Evolutionary conservation across 148 eudicot species (phyloP).

Genomic region (Vaccinium vitisidaea): DNA sequence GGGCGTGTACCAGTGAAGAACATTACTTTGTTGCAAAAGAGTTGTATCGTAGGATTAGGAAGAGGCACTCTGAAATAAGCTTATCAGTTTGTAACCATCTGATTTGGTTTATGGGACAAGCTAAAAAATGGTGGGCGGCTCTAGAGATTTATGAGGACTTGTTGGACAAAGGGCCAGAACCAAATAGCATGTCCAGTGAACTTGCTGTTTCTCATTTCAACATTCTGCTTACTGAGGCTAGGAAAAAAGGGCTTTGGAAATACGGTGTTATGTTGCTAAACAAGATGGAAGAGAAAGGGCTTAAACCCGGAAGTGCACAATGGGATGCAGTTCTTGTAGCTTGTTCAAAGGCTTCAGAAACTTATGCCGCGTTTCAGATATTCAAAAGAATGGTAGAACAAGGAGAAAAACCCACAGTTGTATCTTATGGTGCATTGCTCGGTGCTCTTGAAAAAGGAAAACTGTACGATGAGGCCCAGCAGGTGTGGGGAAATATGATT

Average conservation of each 20-base stretch:
- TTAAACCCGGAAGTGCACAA: conserved; percentile 73
- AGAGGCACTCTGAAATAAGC: conserved; percentile 57
- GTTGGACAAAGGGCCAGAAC: conserved; percentile 84
- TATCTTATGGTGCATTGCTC: conserved; percentile 87
- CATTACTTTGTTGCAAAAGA: conserved; percentile 75
- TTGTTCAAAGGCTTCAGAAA: conserved; percentile 95
- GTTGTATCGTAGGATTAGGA: conserved; percentile 69
- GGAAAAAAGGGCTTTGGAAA: conserved; percentile 81
- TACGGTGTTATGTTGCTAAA: conserved; percentile 76
- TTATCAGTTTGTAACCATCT: conserved; percentile 88
- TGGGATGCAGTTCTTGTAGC: conserved; percentile 96
- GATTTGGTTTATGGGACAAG: conserved; percentile 93
- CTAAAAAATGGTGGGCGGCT: conserved; percentile 98
- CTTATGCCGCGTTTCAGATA: conserved; percentile 72
- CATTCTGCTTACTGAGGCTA: conserved; percentile 66
- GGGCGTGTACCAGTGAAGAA: conserved; percentile 92
- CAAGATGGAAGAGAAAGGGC: conserved; percentile 91
- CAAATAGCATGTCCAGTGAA: conserved; percentile 79
- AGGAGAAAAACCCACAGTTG: conserved; percentile 83
- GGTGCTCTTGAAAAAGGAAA: conserved; percentile 95
- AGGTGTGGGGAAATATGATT: conserved; percentile 87
- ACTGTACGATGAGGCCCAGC: conserved; percentile 66
- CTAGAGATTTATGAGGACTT: conserved; percentile 86
- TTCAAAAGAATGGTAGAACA: conserved; percentile 77
- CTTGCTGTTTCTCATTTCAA: conserved; percentile 77